Percentiles rank a stretch among this genome's conserved stretches.
Conservation (phyloP, 495 filamentous ascomycete species). For the Penicillium canescens region DNA sequence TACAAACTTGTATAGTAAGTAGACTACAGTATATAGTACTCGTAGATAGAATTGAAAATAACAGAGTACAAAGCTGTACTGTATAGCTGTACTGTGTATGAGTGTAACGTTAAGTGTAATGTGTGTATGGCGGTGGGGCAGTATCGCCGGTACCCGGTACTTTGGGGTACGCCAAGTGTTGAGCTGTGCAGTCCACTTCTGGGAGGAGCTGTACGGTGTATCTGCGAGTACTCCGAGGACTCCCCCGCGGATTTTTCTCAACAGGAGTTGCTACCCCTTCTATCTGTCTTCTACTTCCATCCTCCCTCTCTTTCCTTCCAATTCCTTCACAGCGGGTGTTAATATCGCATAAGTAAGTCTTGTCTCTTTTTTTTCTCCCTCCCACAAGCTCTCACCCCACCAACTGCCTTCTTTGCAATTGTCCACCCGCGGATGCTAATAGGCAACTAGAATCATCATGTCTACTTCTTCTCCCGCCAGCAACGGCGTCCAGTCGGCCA, state of each 20-base stretch:
- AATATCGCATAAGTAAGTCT: constrained; percentile 4
- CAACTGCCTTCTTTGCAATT: constrained; percentile 3
- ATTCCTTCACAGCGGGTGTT: constrained; percentile 9
- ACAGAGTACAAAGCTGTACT: not conserved
- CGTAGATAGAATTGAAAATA: not conserved
- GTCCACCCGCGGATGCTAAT: constrained; percentile 9
- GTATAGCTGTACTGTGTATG: too few relatives aligned
- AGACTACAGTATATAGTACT: not conserved
- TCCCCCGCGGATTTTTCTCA: constrained; percentile 29
- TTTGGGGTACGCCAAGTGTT: constrained; percentile 30
- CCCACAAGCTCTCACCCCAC: not conserved
- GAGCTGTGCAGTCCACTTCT: constrained; percentile 15
- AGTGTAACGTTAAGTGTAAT: not conserved
- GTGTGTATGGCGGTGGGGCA: not conserved
- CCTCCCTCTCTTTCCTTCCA: constrained; percentile 10
- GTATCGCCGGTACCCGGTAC: constrained; percentile 29
- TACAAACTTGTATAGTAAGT: too few relatives aligned
- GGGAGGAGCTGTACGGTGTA: constrained; percentile 36
- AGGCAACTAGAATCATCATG: constrained; percentile 39
- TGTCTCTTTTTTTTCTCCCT: not conserved
- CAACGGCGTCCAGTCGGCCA: constrained; percentile 63
- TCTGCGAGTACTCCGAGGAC: constrained; percentile 29
- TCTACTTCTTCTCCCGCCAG: constrained; percentile 40
- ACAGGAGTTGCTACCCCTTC: constrained; percentile 23
- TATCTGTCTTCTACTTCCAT: constrained; percentile 17